Evolutionary conservation across 257 asterid species (phyloP), one percentile per base, ranked within the genome.

Genomic region (Solanum paucissectum): DNA sequence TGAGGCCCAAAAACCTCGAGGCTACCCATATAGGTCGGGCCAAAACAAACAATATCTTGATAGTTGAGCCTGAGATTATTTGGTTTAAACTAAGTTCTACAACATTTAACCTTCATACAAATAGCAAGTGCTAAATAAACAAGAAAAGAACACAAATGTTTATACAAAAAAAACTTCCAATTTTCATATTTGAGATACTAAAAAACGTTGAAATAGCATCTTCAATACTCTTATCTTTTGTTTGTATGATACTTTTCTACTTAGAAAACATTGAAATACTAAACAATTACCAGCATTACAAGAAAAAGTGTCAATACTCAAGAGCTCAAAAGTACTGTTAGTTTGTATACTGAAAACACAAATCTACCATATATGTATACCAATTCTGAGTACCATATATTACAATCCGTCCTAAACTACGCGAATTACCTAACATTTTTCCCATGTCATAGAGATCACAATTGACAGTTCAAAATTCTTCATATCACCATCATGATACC

Each of bases 321-420:
- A 83, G 21, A 86, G 55, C 62, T 49, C 75, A 86, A 37, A 87
- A 82, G 77, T 74, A 74, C 10, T 85, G 94, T 93, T 89, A 90
- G 94, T 86, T 55, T 82, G 86, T 72, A 68, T 83, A 87, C 79
- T 84, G 82, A 84, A 84, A 79, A 66, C 87, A 89, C 88, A 52
- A 89, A 85, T 87, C 87, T 73, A 85, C 75, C 90, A 76, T 34
- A 72, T 21, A 88, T 86, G 92, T 84, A 83, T 88, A 66, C 49
- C 89, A 79, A 74, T 84, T 88, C 88, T 85, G 68, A 81, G 44
- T 46, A 86, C 73, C 64, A 75, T 71, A 86, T 83, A 72, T 84
- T 91, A 91, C 89, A 87, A 87, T 68, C 73, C 87, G 62, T 40
- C 46, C 88, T 66, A 82, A 82, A 49, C 69, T 82, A 82, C 20